Conservation (phyloP, 192 early-diverging fungal genomes). For the Linnemannia zychae region DNA sequence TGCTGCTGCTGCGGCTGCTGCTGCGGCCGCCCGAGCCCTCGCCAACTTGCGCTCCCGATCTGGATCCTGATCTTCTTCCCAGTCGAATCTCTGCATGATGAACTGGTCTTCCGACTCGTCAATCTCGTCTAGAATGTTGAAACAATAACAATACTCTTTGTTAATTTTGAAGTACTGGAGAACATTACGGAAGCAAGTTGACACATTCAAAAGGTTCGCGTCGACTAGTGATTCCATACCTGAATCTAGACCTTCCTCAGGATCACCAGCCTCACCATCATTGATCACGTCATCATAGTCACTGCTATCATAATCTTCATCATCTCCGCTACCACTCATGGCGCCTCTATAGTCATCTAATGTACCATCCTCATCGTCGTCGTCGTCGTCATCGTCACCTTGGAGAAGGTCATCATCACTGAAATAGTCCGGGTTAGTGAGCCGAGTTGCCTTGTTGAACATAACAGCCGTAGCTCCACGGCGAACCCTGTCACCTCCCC, state of each 20-base stretch:
- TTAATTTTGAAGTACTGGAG: not conserved
- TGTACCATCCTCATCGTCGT: not conserved
- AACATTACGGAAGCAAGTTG: not conserved
- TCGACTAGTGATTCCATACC: conserved; percentile 24
- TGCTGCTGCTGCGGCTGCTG: not conserved
- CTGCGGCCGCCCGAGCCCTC: not conserved
- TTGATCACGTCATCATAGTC: not conserved
- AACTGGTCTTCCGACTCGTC: conserved; percentile 41
- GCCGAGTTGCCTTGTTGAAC: not conserved
- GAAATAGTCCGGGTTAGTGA: not conserved
- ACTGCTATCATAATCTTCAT: not conserved
- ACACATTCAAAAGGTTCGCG: not conserved
- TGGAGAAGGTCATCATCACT: too few relatives aligned
- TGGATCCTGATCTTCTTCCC: conserved; percentile 53
- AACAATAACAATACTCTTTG: not conserved
- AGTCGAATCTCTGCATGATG: conserved; percentile 50
- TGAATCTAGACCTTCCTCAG: conserved; percentile 20
- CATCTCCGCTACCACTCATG: not conserved
- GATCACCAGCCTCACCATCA: not conserved
- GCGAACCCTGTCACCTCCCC: not conserved
- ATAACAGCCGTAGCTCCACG: not conserved
- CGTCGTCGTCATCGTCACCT: not conserved
- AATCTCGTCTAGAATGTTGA: conserved; percentile 20
- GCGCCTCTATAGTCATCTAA: not conserved
- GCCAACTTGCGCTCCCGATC: not conserved